Base-by-base conservation (phyloP, 148 eudicot genomes). In the Salicornia ramosissima region DNA sequence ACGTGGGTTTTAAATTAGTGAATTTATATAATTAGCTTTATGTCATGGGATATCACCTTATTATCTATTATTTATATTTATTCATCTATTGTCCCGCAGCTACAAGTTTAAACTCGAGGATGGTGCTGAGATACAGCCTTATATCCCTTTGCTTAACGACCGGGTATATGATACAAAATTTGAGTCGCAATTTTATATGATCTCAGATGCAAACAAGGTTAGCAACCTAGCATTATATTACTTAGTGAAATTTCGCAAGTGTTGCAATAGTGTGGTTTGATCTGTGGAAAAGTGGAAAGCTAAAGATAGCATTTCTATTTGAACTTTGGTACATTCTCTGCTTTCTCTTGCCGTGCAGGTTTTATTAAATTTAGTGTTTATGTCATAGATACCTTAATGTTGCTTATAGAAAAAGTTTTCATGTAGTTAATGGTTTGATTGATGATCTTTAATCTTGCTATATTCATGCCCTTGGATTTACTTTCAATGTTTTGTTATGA, bases 131-230 rank as follows among this genome's bases (percentile, higher is more conserved):
- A 81, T 95, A 75, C 85, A 80, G 78, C 99, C 99, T 43, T 85
- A 84, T 68, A 82, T 94, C 51, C 99, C 97, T 62, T 82, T 89
- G 50, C 92, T 95, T 42, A 95, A 95, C 81, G 85, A 89, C 79
- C 96, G 99, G 10, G 83, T 91, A 60, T 95, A 95, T 70, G 99
- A 95, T 65, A 95, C 86, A 70, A 89, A 89, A 46, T 95, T 95
- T 71, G 99, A 95, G 86, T 95, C 99, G 57, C 99, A 95, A 65
- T 95, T 95, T 74, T 91, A 91, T 74, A 91, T 89, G 96, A 95
- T 95, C 72, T 87, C 89, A 57, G 99, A 95, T 85, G 74, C 88
- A 33, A 95, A 95, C 85, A 95, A 89, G 97, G 99, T 95, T 73
- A 59, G 75, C 7, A 61, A 39, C 71, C 29, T 42, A 39, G n/a